Base-by-base conservation (phyloP, 768 basidiomycete genomes). In the Coprinellus micaceus region DNA sequence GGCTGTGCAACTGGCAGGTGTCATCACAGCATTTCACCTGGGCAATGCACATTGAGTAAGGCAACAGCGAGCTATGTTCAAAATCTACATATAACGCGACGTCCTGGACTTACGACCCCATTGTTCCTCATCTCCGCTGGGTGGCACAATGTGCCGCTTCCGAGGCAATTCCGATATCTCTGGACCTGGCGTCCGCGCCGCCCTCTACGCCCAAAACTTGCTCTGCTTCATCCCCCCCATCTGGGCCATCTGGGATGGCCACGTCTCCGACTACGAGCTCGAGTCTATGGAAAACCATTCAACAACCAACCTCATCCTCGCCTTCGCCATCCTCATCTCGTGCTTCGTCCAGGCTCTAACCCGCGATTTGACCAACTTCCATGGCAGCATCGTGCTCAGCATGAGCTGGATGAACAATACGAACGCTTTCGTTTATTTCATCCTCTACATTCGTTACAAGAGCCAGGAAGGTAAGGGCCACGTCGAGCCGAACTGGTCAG, bases 361-460 rank as follows among this genome's bases (percentile, higher is more conserved):
- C 0, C 12, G 37, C 1, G 58, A 57, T 3, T 26, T 71, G 15
- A 52, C 64, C 3, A 61, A 49, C 26, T 66, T 60, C 54, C 65
- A 69, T 50, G 63, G 56, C 5, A 57, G 45, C 40, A 59, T 69
- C 49, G 53, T 71, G 19, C 66, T 69, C 41, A 60, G 59, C 44
- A 60, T 66, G 33, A 64, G 63, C 54, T 70, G 69, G 66, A 65
- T 64, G 59, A 66, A 64, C 52, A 66, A 65, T 41, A 65, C 62
- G 10, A 67, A 61, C 30, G 37, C 62, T 10, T 57, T 57, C 22
- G 21, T 51, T 13, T 57, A 51, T 33, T 24, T 64, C 46, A 57
- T 59, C 10, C 48, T 54, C 12, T 52, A 53, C 24, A 17, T 56
- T 59, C 33, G 47, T 52, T 19, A 53, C 37, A 51, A 52, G 25